Percentiles rank a stretch among this genome's conserved stretches.
Evolutionary conservation across 257 asterid genomes (phyloP).

Genomic region (Fraxinus pennsylvanica): DNA sequence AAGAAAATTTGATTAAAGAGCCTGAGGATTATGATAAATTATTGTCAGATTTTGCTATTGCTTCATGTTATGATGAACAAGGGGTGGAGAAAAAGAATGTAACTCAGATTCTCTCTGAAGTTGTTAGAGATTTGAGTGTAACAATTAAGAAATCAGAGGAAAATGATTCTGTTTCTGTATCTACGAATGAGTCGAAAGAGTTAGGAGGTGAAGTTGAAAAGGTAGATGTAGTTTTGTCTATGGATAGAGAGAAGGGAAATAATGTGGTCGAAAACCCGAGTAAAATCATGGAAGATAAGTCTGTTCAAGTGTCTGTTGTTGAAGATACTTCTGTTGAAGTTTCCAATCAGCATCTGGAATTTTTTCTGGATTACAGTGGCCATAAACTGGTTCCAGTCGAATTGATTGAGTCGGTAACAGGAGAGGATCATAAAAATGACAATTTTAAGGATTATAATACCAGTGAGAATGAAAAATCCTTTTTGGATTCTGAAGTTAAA

Average conservation of each 20-base stretch:
- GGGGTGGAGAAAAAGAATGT: slow-evolving; percentile 16
- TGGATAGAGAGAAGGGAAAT: slow-evolving; percentile 13
- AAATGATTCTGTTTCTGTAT: slow-evolving; percentile 13
- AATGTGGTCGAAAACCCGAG: slow-evolving; percentile 17
- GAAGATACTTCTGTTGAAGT: slow-evolving; percentile 27
- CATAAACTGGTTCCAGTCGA: slow-evolving; percentile 42
- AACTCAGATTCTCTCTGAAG: slow-evolving; percentile 28
- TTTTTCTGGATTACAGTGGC: slow-evolving; percentile 44
- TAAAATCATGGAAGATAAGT: slow-evolving; percentile 35
- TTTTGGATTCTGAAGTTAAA: slow-evolving; percentile 6
- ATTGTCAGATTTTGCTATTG: slow-evolving; percentile 23
- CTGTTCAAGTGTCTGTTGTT: slow-evolving; percentile 34
- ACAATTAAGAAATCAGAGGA: slow-evolving; percentile 18
- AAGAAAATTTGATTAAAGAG: slow-evolving; percentile 30
- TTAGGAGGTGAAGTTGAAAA: neutral
- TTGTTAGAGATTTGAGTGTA: slow-evolving; percentile 15
- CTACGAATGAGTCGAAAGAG: slow-evolving; percentile 15
- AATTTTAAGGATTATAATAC: slow-evolving; percentile 9
- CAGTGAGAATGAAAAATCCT: slow-evolving; percentile 9
- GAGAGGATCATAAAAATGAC: slow-evolving; percentile 30
- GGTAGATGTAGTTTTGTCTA: no score
- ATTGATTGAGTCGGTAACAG: slow-evolving; percentile 40
- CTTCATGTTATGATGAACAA: slow-evolving; percentile 23
- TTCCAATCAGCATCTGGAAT: slow-evolving; percentile 47
- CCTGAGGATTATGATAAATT: slow-evolving; percentile 12